These are phyloP conservation scores for Hyaloscypha bicolor DNA, from an alignment of 495 filamentous ascomycete species.

Conservation along the genomic window DNA sequence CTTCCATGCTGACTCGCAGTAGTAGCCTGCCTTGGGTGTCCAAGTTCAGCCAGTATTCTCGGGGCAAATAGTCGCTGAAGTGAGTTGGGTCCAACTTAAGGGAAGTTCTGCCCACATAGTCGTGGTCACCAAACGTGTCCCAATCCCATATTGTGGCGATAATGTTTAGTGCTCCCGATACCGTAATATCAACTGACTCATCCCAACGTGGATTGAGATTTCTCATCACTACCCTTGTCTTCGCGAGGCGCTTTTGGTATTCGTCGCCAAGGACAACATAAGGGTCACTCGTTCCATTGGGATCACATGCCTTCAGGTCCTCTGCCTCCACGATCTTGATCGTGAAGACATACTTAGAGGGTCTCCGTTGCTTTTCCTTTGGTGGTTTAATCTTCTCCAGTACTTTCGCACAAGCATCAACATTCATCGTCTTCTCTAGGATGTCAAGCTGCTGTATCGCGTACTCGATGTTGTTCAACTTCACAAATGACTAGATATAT, in stretches of 20 bases:
- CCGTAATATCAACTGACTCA: slow-evolving; percentile 94
- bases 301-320: slow-evolving; percentile 95
- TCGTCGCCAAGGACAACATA: slow-evolving; percentile 98
- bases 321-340: slow-evolving; percentile 99
- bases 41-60: slow-evolving; percentile 96
- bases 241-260: slow-evolving; percentile 95
- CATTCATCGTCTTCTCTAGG: slow-evolving; percentile 85
- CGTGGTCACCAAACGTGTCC: slow-evolving; percentile 96
- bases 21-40: slow-evolving; percentile 93
- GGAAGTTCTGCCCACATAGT: slow-evolving; percentile 92
- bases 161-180: slow-evolving; percentile 86
- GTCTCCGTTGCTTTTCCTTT: slow-evolving; percentile 57
- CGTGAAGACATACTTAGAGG: slow-evolving; percentile 91
- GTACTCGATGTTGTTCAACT: slow-evolving; percentile 97
- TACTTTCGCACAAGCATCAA: slow-evolving; percentile 89
- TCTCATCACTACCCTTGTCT: slow-evolving; percentile 88
- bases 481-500: slow-evolving; percentile 77
- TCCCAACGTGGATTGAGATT: slow-evolving; percentile 98
- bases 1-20: slow-evolving; percentile 95
- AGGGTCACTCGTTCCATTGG: slow-evolving; percentile 91
- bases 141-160: slow-evolving; percentile 99
- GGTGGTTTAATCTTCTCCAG: slow-evolving; percentile 62
- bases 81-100: slow-evolving; percentile 93
- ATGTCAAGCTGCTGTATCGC: slow-evolving; percentile 88
- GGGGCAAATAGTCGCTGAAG: slow-evolving; percentile 92